These are phyloP conservation scores for Boletus huronensis DNA, from an alignment of 768 basidiomycete genomes.

Conservation along the genomic window DNA sequence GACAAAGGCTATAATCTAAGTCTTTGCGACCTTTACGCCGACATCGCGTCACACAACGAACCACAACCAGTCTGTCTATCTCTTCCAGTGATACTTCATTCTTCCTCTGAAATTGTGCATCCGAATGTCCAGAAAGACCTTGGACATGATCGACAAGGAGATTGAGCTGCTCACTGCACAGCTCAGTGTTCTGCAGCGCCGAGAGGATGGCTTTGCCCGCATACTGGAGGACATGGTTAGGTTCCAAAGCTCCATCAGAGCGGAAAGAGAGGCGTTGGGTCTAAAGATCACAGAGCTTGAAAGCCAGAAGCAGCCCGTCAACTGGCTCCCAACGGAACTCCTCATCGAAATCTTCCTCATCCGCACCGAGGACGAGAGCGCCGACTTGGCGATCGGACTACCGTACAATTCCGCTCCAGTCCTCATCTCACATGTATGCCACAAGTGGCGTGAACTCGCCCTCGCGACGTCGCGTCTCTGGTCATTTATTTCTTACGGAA, in stretches of 20 bases:
- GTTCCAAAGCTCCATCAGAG: conserved; percentile 35
- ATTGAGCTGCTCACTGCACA: conserved; percentile 37
- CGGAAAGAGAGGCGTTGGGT: conserved; percentile 34
- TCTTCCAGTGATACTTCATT: not conserved
- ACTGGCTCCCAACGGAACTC: conserved; percentile 50
- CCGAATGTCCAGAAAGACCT: conserved; percentile 20
- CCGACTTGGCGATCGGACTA: conserved; percentile 22
- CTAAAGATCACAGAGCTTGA: conserved; percentile 34
- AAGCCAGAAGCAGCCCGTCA: conserved; percentile 42
- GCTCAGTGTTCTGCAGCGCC: conserved; percentile 33
- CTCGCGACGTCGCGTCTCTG: conserved; percentile 44
- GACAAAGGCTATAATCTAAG: too few relatives aligned
- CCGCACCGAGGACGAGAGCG: conserved; percentile 23
- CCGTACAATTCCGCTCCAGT: conserved; percentile 36
- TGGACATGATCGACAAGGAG: conserved; percentile 35
- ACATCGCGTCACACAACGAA: not conserved
- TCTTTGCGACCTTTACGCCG: not conserved
- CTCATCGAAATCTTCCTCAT: conserved; percentile 43
- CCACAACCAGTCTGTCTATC: not conserved
- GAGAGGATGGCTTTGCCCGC: conserved; percentile 40
- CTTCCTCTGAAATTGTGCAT: not conserved
- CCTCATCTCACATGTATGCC: conserved; percentile 47
- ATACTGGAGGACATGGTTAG: conserved; percentile 40
- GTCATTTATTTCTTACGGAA: conserved; percentile 37
- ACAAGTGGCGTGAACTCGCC: conserved; percentile 46